Base-by-base conservation (phyloP, 257 asterid species). In the Plantago ovata region DNA sequence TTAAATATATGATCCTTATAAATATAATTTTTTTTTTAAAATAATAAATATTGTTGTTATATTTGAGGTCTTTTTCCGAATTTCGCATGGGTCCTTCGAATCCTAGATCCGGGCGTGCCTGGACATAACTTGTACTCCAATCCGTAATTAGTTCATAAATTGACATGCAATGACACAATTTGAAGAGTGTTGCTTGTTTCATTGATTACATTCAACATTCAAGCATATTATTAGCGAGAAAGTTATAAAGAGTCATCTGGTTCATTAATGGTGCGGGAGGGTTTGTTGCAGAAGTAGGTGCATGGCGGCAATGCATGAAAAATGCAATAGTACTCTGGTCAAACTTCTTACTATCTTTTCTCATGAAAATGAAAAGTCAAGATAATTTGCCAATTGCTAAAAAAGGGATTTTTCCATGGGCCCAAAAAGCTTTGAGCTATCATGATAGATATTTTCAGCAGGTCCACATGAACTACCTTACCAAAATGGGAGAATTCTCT, bases 241-340 rank as follows among this genome's bases (percentile, higher is more conserved):
- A 21, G 12, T 24, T 53, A 6, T 21, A 12, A n/a, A 10, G 33
- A 19, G 47, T 56, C 49, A 10, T 39, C 2, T 39, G 9, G 6
- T 38, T 46, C 21, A 14, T 22, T 9, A 28, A 56, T 56, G 52
- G 19, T 33, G 55, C 20, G 24, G 15, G 1, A 39, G 42, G 47
- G 62, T 63, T 70, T 20, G 68, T 60, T 64, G 68, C 60, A 58
- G 7, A 49, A 70, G 63, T 76, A 73, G 80, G 69, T 70, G 62
- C 58, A 58, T 58, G 80, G 65, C 72, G 78, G 76, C 80, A 73
- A 66, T 43, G 40, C 15, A 19, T 8, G 23, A 36, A 44, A 42
- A 44, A 42, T 13, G 14, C 21, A 41, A 21, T 20, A 49, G 38
- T 8, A 28, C 36, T 43, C 22, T 33, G 56, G 77, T 64, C 77